phyloP scores from a whole-genome alignment of 805 yeast genomes.

The Schizosaccharomyces lindneri region DNA sequence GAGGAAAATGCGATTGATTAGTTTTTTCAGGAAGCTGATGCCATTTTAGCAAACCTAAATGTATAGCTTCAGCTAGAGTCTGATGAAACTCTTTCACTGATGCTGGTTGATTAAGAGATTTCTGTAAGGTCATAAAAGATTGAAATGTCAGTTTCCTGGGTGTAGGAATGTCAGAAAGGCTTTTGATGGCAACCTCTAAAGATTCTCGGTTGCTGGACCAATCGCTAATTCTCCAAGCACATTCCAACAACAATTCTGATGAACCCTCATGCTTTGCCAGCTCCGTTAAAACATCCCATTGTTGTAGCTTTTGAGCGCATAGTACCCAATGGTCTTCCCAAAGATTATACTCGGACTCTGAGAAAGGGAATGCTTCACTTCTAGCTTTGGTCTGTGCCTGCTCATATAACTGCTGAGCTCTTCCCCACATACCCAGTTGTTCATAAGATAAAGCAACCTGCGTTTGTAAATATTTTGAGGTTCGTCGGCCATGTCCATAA shows the following conservation, averaged over 20 bases:
- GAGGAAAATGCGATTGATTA: slow-evolving; percentile 65
- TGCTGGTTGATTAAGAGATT: slow-evolving; percentile 75
- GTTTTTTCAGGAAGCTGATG: slow-evolving; percentile 53
- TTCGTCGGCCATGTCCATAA: slow-evolving; percentile 90
- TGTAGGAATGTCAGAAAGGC: slow-evolving; percentile 96
- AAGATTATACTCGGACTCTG: slow-evolving; percentile 77
- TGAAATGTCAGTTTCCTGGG: slow-evolving; percentile 91
- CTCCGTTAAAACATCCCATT: slow-evolving; percentile 93
- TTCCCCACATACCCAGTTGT: slow-evolving; percentile 85
- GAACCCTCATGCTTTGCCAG: slow-evolving; percentile 94
- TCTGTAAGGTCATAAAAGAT: slow-evolving; percentile 78
- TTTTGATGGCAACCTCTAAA: slow-evolving; percentile 74
- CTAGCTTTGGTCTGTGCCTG: slow-evolving; percentile 92
- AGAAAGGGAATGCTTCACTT: slow-evolving; percentile 81
- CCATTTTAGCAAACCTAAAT: slow-evolving; percentile 79
- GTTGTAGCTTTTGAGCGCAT: slow-evolving; percentile 90
- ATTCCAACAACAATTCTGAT: slow-evolving; percentile 74
- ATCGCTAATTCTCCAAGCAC: slow-evolving; percentile 98
- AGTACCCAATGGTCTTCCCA: slow-evolving; percentile 99
- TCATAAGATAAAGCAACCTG: slow-evolving; percentile 81
- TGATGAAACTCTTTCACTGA: slow-evolving; percentile 63
- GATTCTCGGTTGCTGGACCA: slow-evolving; percentile 93
- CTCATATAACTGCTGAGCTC: slow-evolving; percentile 81
- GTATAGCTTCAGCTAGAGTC: slow-evolving; percentile 88
- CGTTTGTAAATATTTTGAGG: slow-evolving; percentile 85